Percentiles rank a stretch among this genome's conserved stretches.
phyloP scores from a whole-genome alignment of 495 filamentous ascomycete genomes.

The Penicillium arizonense region DNA sequence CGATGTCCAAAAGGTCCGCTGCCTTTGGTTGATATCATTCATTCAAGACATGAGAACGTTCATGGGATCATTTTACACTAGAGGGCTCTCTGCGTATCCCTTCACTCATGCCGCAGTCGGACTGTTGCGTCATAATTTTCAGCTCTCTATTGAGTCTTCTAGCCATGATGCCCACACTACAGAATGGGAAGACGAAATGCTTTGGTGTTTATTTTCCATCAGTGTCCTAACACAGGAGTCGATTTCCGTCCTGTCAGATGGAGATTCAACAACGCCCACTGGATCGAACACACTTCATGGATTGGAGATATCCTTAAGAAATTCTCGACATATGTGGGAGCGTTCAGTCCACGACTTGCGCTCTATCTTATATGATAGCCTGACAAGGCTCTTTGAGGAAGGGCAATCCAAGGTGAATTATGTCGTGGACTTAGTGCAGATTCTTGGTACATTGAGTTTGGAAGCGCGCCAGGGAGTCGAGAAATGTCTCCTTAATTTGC shows the following conservation, averaged over 20 bases:
- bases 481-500: slow-evolving; percentile 29
- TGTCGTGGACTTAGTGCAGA: slow-evolving; percentile 18
- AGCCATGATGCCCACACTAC: neutral
- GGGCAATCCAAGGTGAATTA: slow-evolving; percentile 19
- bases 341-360: slow-evolving; percentile 17
- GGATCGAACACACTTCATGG: slow-evolving; percentile 4
- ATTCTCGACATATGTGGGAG: slow-evolving; percentile 10
- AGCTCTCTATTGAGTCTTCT: neutral
- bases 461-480: slow-evolving; percentile 26
- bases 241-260: slow-evolving; percentile 11
- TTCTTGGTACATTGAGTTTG: slow-evolving; percentile 20
- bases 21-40: slow-evolving; percentile 32
- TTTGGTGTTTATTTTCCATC: slow-evolving; percentile 22
- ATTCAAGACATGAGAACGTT: slow-evolving; percentile 30
- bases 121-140: slow-evolving; percentile 17
- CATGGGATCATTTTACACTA: slow-evolving; percentile 22
- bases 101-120: slow-evolving; percentile 18
- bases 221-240: slow-evolving; percentile 28
- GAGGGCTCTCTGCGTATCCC: slow-evolving; percentile 13
- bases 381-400: slow-evolving; percentile 3
- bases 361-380: slow-evolving; percentile 14
- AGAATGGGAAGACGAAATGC: slow-evolving; percentile 16
- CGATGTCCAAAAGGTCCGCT: slow-evolving; percentile 26
- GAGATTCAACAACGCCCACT: neutral
- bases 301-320: slow-evolving; percentile 13